phyloP scores from a whole-genome alignment of 148 eudicot species.

The Cornus controversa region DNA sequence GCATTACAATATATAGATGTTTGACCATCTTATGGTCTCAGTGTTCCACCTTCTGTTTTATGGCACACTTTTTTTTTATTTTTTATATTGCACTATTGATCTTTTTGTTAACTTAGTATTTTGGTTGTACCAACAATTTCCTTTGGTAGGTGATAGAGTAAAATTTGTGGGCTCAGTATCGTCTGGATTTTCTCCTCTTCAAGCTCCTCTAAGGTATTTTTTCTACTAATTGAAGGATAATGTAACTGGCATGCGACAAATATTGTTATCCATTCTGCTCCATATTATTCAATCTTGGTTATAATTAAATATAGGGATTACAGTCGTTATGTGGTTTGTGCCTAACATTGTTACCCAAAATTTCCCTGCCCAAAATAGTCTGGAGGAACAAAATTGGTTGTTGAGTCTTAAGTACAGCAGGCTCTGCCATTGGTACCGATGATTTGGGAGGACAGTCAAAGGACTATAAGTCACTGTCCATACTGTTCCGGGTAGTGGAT shows the following conservation, averaged over 20 bases:
- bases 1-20: not conserved
- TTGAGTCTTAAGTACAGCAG: not conserved
- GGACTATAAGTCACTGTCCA: not conserved
- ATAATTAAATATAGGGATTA: not conserved
- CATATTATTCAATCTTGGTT: not conserved
- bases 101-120: not conserved
- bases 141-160: constrained; percentile 80
- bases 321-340: not conserved
- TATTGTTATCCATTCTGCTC: not conserved
- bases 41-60: not conserved
- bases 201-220: constrained; percentile 51
- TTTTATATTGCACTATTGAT: not conserved
- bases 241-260: not conserved
- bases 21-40: not conserved
- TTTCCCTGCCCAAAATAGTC: not conserved
- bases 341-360: not conserved
- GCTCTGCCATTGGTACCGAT: too few relatives aligned
- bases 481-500: not conserved
- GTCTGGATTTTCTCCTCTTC: constrained; percentile 37
- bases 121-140: constrained; percentile 9
- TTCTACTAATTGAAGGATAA: not conserved
- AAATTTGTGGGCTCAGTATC: constrained; percentile 60
- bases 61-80: not conserved
- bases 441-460: too few relatives aligned
- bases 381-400: not conserved